A percentile compares a stretch with the other conserved stretches of the same genome.
phyloP scores from a whole-genome alignment of 192 early-diverging fungal species.

The Coemansia sp. region DNA sequence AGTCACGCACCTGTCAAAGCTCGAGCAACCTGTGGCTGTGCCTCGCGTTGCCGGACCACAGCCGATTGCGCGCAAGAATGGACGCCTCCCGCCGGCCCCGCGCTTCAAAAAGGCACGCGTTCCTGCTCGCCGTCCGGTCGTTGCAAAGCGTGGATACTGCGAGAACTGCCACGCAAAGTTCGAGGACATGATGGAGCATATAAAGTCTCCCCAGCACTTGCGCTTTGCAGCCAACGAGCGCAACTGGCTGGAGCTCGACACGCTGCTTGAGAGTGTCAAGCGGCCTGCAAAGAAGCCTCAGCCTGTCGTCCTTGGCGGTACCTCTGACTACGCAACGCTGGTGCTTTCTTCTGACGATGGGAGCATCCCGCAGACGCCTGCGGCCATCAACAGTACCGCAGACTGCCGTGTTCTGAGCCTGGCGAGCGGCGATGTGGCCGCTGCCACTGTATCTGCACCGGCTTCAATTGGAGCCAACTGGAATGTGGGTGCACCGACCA shows the following conservation, averaged over 20 bases:
- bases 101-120: conserved; percentile 47
- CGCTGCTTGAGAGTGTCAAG: conserved; percentile 29
- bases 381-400: not conserved
- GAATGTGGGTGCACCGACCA: conserved; percentile 4
- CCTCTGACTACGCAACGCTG: not conserved
- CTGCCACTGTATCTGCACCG: not conserved
- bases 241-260: conserved; percentile 55
- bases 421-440: not conserved
- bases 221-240: conserved; percentile 50
- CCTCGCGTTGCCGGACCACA: conserved; percentile 5
- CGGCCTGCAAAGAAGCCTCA: conserved; percentile 35
- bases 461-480: conserved; percentile 26
- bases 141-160: conserved; percentile 52
- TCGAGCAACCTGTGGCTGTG: conserved; percentile 41
- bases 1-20: conserved; percentile 49
- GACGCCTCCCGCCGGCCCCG: conserved; percentile 34
- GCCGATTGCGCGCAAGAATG: conserved; percentile 8
- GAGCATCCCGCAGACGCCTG: conserved; percentile 11
- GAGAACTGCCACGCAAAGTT: conserved; percentile 58
- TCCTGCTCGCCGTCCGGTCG: conserved; percentile 34
- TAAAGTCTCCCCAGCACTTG: conserved; percentile 42
- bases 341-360: conserved; percentile 42
- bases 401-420: not conserved
- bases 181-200: conserved; percentile 52
- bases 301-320: not conserved